A percentile compares a stretch with the other conserved stretches of the same genome.
phyloP scores from a whole-genome alignment of 257 asterid species.

The Salvia miltiorrhiza region DNA sequence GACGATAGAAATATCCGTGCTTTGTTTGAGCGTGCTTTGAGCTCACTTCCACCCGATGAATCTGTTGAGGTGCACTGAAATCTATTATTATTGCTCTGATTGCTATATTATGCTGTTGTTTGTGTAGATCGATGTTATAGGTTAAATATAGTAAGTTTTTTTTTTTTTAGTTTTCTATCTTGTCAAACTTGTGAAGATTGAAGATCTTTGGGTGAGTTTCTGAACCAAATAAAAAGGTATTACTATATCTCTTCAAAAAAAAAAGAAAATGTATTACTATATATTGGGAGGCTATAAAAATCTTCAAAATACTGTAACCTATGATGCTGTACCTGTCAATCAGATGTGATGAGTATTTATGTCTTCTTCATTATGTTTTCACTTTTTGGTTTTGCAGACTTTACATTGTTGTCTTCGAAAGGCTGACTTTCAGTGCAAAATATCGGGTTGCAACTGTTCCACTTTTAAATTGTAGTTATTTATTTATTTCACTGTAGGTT shows the following conservation, averaged over 20 bases:
- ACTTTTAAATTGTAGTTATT: not conserved
- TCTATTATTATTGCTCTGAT: conserved; percentile 7
- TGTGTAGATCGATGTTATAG: not conserved
- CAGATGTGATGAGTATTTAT: not conserved
- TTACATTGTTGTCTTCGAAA: not conserved
- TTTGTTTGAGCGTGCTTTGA: conserved; percentile 93
- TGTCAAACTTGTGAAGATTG: not conserved
- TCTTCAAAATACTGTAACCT: not conserved
- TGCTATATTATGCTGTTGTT: not conserved
- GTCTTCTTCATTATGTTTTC: not conserved
- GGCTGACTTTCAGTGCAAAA: not conserved
- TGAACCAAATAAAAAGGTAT: not conserved
- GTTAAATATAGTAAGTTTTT: not conserved
- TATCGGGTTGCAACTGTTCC: not conserved
- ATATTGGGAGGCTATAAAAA: not conserved
- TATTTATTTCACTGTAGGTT: conserved; percentile 48
- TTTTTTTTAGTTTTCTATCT: not conserved
- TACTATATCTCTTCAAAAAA: too few relatives aligned
- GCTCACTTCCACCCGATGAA: conserved; percentile 87
- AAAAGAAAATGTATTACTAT: not conserved
- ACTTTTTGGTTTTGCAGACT: not conserved
- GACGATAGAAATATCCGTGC: conserved; percentile 97
- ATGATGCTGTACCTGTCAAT: not conserved
- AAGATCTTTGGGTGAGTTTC: not conserved
- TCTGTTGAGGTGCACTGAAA: conserved; percentile 72